phyloP scores from a whole-genome alignment of 441 rosid genomes.

The Flueggea neowawraea region DNA sequence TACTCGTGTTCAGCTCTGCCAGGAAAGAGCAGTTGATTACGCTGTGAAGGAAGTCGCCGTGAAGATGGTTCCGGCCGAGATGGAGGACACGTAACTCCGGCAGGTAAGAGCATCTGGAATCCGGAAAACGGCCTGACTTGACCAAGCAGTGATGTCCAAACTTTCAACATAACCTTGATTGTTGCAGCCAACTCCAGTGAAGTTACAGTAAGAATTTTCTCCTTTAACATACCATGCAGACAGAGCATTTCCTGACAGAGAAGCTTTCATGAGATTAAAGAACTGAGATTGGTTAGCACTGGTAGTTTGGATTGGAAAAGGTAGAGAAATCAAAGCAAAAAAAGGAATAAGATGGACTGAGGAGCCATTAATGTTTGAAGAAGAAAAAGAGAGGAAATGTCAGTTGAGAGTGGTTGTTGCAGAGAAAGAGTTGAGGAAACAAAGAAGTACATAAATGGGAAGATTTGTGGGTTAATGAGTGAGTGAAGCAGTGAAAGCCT shows the following conservation, averaged over 20 bases:
- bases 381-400: neutral
- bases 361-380: slow-evolving; percentile 25
- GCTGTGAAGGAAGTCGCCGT: slow-evolving; percentile 48
- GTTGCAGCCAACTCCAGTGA: slow-evolving; percentile 68
- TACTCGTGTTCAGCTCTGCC: slow-evolving; percentile 63
- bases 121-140: slow-evolving; percentile 60
- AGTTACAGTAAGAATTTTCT: slow-evolving; percentile 48
- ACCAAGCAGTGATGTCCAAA: slow-evolving; percentile 60
- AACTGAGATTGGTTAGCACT: slow-evolving; percentile 46
- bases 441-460: slow-evolving; percentile 36
- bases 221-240: slow-evolving; percentile 56
- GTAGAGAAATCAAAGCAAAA: slow-evolving; percentile 22
- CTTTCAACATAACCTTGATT: slow-evolving; percentile 46
- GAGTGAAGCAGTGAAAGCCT: slow-evolving; percentile 30
- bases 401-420: slow-evolving; percentile 22
- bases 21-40: slow-evolving; percentile 66
- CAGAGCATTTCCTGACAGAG: slow-evolving; percentile 54
- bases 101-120: slow-evolving; percentile 58
- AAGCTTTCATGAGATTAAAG: slow-evolving; percentile 57
- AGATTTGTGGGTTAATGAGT: slow-evolving; percentile 34
- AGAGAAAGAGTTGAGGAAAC: slow-evolving; percentile 36
- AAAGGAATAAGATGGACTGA: slow-evolving; percentile 17
- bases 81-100: slow-evolving; percentile 66
- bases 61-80: slow-evolving; percentile 55
- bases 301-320: slow-evolving; percentile 19